phyloP scores from a whole-genome alignment of 306 rosid genomes.

The Acmispon strigosus region DNA sequence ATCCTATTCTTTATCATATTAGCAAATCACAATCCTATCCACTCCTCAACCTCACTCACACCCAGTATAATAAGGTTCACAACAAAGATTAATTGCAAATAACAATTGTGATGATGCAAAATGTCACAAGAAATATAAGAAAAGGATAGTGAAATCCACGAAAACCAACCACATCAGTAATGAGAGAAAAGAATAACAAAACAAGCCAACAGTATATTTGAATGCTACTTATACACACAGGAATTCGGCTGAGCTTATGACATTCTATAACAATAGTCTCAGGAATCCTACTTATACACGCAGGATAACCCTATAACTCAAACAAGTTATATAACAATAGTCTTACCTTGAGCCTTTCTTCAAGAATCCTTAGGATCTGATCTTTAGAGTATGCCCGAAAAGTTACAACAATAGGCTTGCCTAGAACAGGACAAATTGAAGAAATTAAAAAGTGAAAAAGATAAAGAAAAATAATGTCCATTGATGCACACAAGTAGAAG shows the following conservation, averaged over 20 bases:
- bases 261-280: background rate
- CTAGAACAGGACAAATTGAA: constrained; percentile 29
- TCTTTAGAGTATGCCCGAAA: constrained; percentile 73
- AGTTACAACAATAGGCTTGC: constrained; percentile 75
- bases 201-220: background rate
- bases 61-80: no score
- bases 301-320: background rate
- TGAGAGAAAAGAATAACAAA: background rate
- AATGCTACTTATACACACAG: background rate
- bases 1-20: no score
- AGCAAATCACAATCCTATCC: no score
- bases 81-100: no score
- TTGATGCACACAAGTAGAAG: background rate
- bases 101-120: no score
- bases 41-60: no score
- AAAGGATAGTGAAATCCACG: no score
- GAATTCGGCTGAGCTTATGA: background rate
- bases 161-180: no score
- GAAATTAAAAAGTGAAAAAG: background rate
- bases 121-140: no score
- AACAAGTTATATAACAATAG: background rate
- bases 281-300: background rate
- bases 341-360: constrained; percentile 69
- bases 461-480: background rate
- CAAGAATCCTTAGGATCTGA: constrained; percentile 77